phyloP scores from a whole-genome alignment of 495 filamentous ascomycete species.

The Beverwykella pulmonaria region DNA sequence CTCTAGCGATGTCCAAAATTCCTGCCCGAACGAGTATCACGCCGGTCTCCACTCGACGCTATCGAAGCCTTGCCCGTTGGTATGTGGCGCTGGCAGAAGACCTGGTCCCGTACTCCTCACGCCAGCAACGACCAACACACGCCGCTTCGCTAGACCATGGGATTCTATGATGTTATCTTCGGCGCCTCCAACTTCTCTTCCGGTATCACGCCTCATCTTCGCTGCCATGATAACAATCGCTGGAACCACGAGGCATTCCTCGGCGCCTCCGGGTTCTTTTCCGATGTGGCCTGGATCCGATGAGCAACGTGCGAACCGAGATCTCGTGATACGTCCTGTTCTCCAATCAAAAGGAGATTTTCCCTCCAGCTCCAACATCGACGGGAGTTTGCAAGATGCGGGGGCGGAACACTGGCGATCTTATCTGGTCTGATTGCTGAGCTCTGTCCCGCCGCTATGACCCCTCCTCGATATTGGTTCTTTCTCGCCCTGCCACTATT shows the following conservation, averaged over 20 bases:
- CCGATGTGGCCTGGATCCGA: neutral
- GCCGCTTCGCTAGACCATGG: neutral
- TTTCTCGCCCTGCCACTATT: neutral
- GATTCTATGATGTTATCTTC: neutral
- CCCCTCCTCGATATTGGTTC: neutral
- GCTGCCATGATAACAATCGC: neutral
- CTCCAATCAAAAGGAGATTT: neutral
- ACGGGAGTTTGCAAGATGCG: neutral
- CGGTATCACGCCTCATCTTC: neutral
- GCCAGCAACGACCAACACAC: neutral
- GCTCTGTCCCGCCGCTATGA: neutral
- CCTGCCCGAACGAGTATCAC: neutral
- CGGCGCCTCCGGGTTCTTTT: neutral
- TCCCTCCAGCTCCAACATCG: neutral
- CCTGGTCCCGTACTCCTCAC: neutral
- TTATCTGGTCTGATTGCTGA: neutral
- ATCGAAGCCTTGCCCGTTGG: neutral
- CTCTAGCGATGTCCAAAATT: neutral
- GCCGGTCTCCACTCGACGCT: neutral
- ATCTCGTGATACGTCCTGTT: neutral
- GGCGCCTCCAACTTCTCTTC: neutral
- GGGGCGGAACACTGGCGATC: neutral
- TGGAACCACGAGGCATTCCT: neutral
- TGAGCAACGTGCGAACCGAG: neutral
- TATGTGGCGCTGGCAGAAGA: neutral